Conservation (phyloP, 495 filamentous ascomycete genomes). For the Usnea hakonensis region DNA sequence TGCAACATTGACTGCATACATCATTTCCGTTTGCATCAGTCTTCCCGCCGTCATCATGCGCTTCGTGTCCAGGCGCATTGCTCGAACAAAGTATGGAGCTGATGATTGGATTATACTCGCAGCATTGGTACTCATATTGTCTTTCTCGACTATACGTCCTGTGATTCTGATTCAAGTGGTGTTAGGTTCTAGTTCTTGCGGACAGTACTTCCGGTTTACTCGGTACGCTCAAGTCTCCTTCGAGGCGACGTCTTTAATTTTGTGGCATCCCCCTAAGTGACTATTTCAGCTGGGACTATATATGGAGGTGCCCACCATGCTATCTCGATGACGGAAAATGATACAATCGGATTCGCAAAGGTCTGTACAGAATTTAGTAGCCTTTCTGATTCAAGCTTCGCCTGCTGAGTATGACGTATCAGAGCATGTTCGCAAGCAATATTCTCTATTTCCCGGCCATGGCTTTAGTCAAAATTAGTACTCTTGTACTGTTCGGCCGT, state of each 20-base stretch:
- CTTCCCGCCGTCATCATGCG: background rate
- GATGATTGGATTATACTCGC: conserved; percentile 8
- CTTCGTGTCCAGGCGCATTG: conserved; percentile 3
- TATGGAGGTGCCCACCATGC: conserved; percentile 9
- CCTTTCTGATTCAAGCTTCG: too few species aligned
- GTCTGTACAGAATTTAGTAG: background rate
- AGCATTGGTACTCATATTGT: background rate
- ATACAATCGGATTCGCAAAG: conserved; percentile 2
- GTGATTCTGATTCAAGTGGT: background rate
- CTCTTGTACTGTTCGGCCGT: conserved; percentile 3
- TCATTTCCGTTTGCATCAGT: background rate
- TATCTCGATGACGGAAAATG: background rate
- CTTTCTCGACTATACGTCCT: background rate
- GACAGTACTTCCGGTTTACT: background rate
- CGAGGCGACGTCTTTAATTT: background rate
- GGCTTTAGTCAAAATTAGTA: conserved; percentile 2
- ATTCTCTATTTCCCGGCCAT: conserved; percentile 1
- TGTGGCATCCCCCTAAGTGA: background rate
- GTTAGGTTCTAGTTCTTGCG: background rate
- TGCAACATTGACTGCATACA: background rate
- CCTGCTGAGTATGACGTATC: background rate
- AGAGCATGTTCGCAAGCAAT: background rate
- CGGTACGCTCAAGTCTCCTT: background rate
- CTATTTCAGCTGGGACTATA: background rate
- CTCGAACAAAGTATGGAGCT: background rate